Base-by-base conservation (phyloP, 2,329 filamentous ascomycete species). In the Aureobasidium sp. region DNA sequence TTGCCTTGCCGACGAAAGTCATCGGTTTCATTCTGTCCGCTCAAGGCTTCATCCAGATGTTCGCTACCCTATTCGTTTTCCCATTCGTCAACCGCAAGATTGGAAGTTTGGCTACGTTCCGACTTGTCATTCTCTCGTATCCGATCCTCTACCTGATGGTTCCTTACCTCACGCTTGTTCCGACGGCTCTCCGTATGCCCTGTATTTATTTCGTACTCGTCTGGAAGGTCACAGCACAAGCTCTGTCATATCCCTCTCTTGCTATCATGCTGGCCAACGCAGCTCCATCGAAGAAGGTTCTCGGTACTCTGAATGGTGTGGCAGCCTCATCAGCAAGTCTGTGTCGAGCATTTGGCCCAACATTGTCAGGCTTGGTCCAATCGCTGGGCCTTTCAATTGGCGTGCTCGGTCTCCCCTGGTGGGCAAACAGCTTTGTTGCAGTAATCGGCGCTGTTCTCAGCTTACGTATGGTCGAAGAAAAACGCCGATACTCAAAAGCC, bases 201-300 rank as follows among this genome's bases (percentile, higher is more conserved):
- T 90, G 88, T 27, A 85, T 96, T 56, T 93, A 91, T 71, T 69
- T 86, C 8, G 80, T 93, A 27, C 82, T 97, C 12, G 82, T 96
- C 67, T 91, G 89, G 87, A 97, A 97, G 76, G 96, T 95, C 72
- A 95, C 91, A 0, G 91, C 94, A 69, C 87, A 93, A 68, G 92
- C 91, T 49, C 87, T 97, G 75, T 88, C 92, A 0, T 97, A 96
- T 74, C 94, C 94, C 12, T 90, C 89, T 69, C 91, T 92, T 67
- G 88, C 88, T 12, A 95, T 97, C 63, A 84, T 99, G 62, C 83
- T 96, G 34, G 89, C 91, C 64, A 96, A 97, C 74, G 88, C 91
- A 17, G 89, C 92, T 0, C 90, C 91, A 0, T 92, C 88, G 8
- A 88, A 88, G 62, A 83, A 90, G 55, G 89, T 95, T 1, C 84